phyloP scores from a whole-genome alignment of 2,329 filamentous ascomycete species.

The Hypoxylon sp. region DNA sequence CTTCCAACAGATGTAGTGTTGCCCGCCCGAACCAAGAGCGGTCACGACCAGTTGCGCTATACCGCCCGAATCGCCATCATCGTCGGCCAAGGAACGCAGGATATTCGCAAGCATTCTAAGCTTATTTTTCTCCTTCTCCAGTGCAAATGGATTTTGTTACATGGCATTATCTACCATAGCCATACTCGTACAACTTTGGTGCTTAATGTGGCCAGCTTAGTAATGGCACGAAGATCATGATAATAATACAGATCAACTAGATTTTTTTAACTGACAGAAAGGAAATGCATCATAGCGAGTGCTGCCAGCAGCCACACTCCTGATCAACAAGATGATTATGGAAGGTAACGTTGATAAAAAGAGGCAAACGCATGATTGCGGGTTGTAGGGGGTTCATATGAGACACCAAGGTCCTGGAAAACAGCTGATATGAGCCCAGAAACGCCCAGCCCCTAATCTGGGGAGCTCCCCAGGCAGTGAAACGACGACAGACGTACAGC shows the following conservation, averaged over 20 bases:
- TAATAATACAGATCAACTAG: slow-evolving; percentile 18
- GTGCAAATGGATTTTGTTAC: slow-evolving; percentile 21
- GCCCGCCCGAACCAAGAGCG: slow-evolving; percentile 47
- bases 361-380: slow-evolving; percentile 37
- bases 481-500: slow-evolving; percentile 25
- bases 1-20: slow-evolving; percentile 52
- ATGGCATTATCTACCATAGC: slow-evolving; percentile 16
- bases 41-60: slow-evolving; percentile 51
- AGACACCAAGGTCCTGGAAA: slow-evolving; percentile 37
- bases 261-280: slow-evolving; percentile 9
- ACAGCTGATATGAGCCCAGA: slow-evolving; percentile 42
- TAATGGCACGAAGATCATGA: slow-evolving; percentile 31
- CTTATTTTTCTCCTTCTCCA: slow-evolving; percentile 17
- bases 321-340: slow-evolving; percentile 19
- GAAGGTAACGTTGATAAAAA: slow-evolving; percentile 10
- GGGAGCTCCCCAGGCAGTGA: slow-evolving; percentile 23
- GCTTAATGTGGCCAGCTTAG: slow-evolving; percentile 19
- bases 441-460: slow-evolving; percentile 15
- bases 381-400: slow-evolving; percentile 33
- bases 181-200: slow-evolving; percentile 10
- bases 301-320: slow-evolving; percentile 32
- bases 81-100: slow-evolving; percentile 43
- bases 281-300: slow-evolving; percentile 6
- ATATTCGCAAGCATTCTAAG: slow-evolving; percentile 46
- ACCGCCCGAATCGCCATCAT: slow-evolving; percentile 43